Conservation (phyloP, 176 grass and related monocot genomes). For the Oryza nivara region DNA sequence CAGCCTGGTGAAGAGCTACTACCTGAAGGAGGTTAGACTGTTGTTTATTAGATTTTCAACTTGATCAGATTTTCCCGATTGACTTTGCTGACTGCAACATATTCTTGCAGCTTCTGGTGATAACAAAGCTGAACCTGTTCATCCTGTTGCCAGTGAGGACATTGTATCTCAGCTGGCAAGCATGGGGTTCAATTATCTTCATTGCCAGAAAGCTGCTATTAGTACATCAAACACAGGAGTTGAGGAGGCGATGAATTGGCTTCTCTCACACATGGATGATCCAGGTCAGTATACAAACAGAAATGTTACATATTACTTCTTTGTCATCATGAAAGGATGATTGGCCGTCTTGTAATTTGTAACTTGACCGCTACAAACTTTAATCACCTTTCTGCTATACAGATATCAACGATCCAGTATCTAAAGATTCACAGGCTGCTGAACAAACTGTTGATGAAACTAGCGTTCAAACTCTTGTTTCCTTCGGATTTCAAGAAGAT, state of each 20-base stretch:
- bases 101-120: constrained; percentile 56
- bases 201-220: constrained; percentile 96
- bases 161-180: constrained; percentile 87
- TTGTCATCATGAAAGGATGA: neutral
- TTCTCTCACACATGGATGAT: constrained; percentile 94
- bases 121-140: constrained; percentile 50
- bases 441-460: constrained; percentile 76
- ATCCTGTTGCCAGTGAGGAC: constrained; percentile 70
- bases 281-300: constrained; percentile 54
- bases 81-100: constrained; percentile 30
- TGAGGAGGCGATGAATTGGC: constrained; percentile 96
- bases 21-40: constrained; percentile 75
- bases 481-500: constrained; percentile 92
- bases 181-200: constrained; percentile 97
- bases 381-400: constrained; percentile 31
- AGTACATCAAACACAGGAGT: constrained; percentile 85
- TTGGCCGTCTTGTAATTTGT: neutral
- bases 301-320: constrained; percentile 4
- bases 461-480: constrained; percentile 86
- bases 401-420: constrained; percentile 95
- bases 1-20: constrained; percentile 94
- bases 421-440: constrained; percentile 46
- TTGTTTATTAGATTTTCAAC: neutral
- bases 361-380: neutral
- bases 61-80: neutral